A percentile compares a stretch with the other conserved stretches of the same genome.
These are phyloP conservation scores for Aspergillus leporis DNA, from an alignment of 495 filamentous ascomycete genomes.

Conservation along the genomic window DNA sequence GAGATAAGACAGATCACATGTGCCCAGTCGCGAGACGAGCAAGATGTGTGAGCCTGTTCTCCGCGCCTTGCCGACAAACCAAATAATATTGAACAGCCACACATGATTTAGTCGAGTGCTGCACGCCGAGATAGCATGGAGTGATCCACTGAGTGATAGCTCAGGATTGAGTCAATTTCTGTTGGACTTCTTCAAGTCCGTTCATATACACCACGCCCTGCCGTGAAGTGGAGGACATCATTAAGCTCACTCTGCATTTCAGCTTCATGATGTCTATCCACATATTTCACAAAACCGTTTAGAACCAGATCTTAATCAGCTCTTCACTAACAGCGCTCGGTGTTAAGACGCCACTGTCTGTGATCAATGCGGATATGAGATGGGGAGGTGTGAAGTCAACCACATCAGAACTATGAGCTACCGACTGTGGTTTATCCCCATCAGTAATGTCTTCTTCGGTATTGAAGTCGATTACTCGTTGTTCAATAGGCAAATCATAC, in stretches of 20 bases:
- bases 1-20: conserved; percentile 5
- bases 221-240: not conserved
- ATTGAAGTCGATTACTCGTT: conserved; percentile 71
- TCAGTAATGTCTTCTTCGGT: conserved; percentile 52
- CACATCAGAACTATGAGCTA: conserved; percentile 41
- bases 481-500: conserved; percentile 74
- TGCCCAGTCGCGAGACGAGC: not conserved
- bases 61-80: not conserved
- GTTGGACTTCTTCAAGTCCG: not conserved
- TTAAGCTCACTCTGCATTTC: conserved; percentile 4
- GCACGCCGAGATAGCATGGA: not conserved
- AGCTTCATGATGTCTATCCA: not conserved
- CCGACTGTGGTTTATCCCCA: conserved; percentile 32
- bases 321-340: conserved; percentile 78
- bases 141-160: not conserved
- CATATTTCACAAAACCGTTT: conserved; percentile 23
- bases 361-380: conserved; percentile 77
- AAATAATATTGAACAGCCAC: conserved; percentile 2
- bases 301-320: conserved; percentile 77
- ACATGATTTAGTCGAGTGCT: not conserved
- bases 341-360: conserved; percentile 71
- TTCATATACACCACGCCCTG: not conserved
- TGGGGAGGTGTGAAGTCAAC: conserved; percentile 91
- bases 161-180: not conserved
- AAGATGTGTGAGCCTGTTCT: not conserved